Conservation (phyloP, 2,329 filamentous ascomycete species). For the Botrytis sinoallii region DNA sequence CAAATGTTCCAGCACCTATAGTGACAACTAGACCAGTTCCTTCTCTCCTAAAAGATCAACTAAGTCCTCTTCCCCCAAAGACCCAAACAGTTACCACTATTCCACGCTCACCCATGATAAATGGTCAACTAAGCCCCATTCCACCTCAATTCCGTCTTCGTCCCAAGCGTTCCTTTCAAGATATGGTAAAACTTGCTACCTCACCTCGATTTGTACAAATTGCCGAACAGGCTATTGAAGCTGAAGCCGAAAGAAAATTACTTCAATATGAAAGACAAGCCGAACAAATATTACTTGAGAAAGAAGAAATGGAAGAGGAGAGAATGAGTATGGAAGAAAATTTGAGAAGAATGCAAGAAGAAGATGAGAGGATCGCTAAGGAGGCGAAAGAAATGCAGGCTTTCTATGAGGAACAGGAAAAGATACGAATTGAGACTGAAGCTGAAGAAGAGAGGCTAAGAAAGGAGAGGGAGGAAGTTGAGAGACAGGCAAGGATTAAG, state of each 20-base stretch:
- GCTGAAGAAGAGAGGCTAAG: slow-evolving; percentile 12
- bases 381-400: slow-evolving; percentile 25
- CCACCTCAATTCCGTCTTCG: slow-evolving; percentile 6
- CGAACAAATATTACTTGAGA: slow-evolving; percentile 21
- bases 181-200: slow-evolving; percentile 2
- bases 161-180: slow-evolving; percentile 16
- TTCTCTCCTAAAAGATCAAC: background rate
- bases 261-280: slow-evolving; percentile 22
- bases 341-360: slow-evolving; percentile 18
- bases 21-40: background rate
- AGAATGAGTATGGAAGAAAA: slow-evolving; percentile 23
- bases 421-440: slow-evolving; percentile 2
- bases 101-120: background rate
- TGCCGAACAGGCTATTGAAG: slow-evolving; percentile 18
- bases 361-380: slow-evolving; percentile 21
- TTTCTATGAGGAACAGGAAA: slow-evolving; percentile 21
- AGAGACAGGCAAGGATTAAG: slow-evolving; percentile 13
- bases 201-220: slow-evolving; percentile 9
- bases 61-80: background rate
- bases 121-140: background rate
- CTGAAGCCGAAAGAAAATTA: slow-evolving; percentile 18
- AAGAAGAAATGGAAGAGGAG: slow-evolving; percentile 25
- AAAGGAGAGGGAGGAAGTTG: slow-evolving; percentile 14
- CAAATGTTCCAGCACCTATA: background rate
- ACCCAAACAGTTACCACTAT: background rate